Evolutionary conservation across 805 yeast genomes (phyloP), one percentile per base, ranked within the genome.

Genomic region (Candida montana): DNA sequence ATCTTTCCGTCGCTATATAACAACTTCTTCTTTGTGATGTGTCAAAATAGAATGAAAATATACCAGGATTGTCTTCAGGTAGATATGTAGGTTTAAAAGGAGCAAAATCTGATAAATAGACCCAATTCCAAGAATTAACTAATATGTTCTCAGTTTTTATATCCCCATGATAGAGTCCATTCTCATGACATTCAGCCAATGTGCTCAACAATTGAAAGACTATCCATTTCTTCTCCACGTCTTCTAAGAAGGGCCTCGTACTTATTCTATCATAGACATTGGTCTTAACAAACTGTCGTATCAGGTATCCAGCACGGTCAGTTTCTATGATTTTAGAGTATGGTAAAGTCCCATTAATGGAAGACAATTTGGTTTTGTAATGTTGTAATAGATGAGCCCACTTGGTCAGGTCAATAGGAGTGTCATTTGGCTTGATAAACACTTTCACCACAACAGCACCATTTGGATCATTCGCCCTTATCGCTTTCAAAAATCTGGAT

Each of bases 1-100:
- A 91, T 49, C 99, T 67, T 58, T 93, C 99, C 0, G 99, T 99
- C 0, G 99, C 98, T 33, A 93, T 61, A 60, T 91, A 91, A 61
- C 99, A 93, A 2, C 79, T 75, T 53, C 96, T 72, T 49, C 97
- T 70, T 57, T 79, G 86, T 2, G 95, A 84, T 3, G 91, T 86
- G 63, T 93, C 98, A 58, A 90, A 93, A 61, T 82, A 93, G 56
- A 91, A 93, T 1, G 93, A 79, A 53, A 85, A 93, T 47, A 84
- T 91, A 11, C 90, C 84, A 0, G 98, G 97, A 55, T 93, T 91
- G 51, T 89, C 93, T 49, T 86, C 96, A 0, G 98, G 97, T 26
- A 93, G 63, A 51, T 72, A 79, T 0, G 78, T 78, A 0, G 99
- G 99, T 61, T 93, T 93, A 57, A 82, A 77, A 1, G 78, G 70